Evolutionary conservation across 306 rosid species (phyloP), one percentile per base, ranked within the genome.

Genomic region (Ormosia emarginata): DNA sequence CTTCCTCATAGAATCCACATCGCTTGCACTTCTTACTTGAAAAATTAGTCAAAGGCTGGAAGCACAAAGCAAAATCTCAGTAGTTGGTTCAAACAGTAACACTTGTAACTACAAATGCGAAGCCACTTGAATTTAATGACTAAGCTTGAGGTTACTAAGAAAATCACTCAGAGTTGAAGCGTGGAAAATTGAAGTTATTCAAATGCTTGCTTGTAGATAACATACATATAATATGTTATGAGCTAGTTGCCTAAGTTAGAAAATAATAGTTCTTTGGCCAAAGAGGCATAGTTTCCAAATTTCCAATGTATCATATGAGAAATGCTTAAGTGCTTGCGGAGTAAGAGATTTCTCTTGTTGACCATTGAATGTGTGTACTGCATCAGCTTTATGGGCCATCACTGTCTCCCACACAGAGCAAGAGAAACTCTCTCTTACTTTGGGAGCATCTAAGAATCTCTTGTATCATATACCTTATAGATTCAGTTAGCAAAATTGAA

Each of bases 1-100:
- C 99, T 81, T 86, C 24, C 89, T 95, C 99, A 62, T 92, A 95
- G 78, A 95, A 72, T 70, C 99, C 99, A 82, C 99, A 95, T 43
- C 98, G 88, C 86, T 92, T 95, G 87, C 99, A 95, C 79, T 93
- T 95, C 77, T 66, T 81, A 74, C 80, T 85, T 5, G 74, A 2
- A 76, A 95, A 84, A 55, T 88, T 79, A 17, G 97, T 93, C 79
- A 95, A 75, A 32, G 99, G 99, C 98, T 95, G 98, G 67, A 90
- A 83, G 74, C 87, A 84, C 17, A 77, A 75, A 81, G 74, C 56
- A 58, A 65, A 80, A 57, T 84, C 49, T 79, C 77, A 77, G 78
- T 63, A 83, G 81, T 49, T 32, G 39, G 37, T 65, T 63, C 75
- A 72, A 79, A 18, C 46, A 82, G 33, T 46, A 40, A 58, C 57